Base-by-base conservation (phyloP, 2,329 filamentous ascomycete genomes). In the Fulvia fulva region DNA sequence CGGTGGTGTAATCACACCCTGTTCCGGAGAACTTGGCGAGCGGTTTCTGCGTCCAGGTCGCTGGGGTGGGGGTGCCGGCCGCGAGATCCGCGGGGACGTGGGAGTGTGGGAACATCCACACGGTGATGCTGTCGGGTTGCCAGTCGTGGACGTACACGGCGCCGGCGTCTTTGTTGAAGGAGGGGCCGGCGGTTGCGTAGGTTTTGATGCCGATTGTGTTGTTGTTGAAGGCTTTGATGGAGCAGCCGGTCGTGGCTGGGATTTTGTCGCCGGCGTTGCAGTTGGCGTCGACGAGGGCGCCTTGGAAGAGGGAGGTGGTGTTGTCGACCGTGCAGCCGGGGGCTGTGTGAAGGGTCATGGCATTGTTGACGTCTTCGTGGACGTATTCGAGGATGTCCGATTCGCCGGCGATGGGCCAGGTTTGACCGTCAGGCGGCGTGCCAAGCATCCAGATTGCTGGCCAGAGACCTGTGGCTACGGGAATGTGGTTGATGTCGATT, bases 21-120 rank as follows among this genome's bases (percentile, higher is more conserved):
- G 19, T 30, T 43, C 85, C 83, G 3, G 78, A 75, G 74, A 95
- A 97, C 32, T 78, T 79, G 9, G 88, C 89, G 1, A 82, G 71
- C 0, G 92, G 89, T 0, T 72, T 76, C 12, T 58, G 56, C 16
- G 85, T 87, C 87, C 91, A 96, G n/a, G 68, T 73, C 1, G 76
- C 71, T 0, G 90, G 88, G 63, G 90, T 76, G 0, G 91, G 90
- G 5, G 67, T 77, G 22, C 80, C 82, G 19, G 78, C 72, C 2
- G 74, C 69, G 60, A 90, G 84, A 71, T 92, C 86, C 2, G 73
- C 67, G 1, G 89, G 90, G 58, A 92, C 83, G 14, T 72, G 71
- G 62, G 73, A 73, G n/a, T 89, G 87, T 0, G 86, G 80, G 75
- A 96, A 97, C 81, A 90, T 93, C 84, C 86, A 97, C 63, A 96